A percentile compares a stretch with the other conserved stretches of the same genome.
phyloP scores from a whole-genome alignment of 805 yeast genomes.

The Candida saitoana region DNA sequence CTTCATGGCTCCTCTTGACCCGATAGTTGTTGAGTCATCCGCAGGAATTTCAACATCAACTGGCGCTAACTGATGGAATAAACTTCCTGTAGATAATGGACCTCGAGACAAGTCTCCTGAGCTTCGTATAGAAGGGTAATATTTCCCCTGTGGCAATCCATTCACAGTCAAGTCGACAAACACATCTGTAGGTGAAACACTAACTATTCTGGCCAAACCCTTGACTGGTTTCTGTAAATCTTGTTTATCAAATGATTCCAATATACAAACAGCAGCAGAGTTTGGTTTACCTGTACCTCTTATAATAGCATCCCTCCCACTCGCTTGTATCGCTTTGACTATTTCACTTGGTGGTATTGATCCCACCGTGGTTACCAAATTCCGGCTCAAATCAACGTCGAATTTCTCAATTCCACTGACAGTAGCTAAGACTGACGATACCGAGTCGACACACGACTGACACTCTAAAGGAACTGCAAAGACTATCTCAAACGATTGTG shows the following conservation, averaged over 20 bases:
- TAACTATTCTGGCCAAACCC: slow-evolving; percentile 83
- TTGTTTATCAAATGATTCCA: slow-evolving; percentile 62
- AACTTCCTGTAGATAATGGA: slow-evolving; percentile 59
- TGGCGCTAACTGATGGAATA: slow-evolving; percentile 44
- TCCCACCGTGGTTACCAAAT: slow-evolving; percentile 68
- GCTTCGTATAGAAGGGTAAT: slow-evolving; percentile 63
- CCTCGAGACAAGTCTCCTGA: slow-evolving; percentile 78
- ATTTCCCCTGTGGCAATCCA: slow-evolving; percentile 63
- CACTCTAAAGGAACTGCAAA: slow-evolving; percentile 88
- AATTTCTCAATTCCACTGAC: slow-evolving; percentile 49
- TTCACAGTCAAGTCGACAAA: slow-evolving; percentile 76
- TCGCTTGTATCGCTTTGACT: slow-evolving; percentile 60
- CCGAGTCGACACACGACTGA: slow-evolving; percentile 60
- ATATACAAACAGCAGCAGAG: slow-evolving; percentile 85
- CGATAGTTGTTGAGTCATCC: slow-evolving; percentile 22
- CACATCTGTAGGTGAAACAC: slow-evolving; percentile 49
- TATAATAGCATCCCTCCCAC: slow-evolving; percentile 86
- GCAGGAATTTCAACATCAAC: slow-evolving; percentile 28
- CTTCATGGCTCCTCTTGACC: slow-evolving; percentile 32
- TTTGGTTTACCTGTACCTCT: slow-evolving; percentile 87
- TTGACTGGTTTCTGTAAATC: slow-evolving; percentile 58
- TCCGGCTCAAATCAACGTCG: slow-evolving; percentile 53
- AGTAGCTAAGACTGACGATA: slow-evolving; percentile 48
- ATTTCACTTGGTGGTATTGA: slow-evolving; percentile 71
- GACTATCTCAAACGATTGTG: slow-evolving; percentile 50